phyloP scores from a whole-genome alignment of 148 eudicot species.

The Heliosperma pusillum region DNA sequence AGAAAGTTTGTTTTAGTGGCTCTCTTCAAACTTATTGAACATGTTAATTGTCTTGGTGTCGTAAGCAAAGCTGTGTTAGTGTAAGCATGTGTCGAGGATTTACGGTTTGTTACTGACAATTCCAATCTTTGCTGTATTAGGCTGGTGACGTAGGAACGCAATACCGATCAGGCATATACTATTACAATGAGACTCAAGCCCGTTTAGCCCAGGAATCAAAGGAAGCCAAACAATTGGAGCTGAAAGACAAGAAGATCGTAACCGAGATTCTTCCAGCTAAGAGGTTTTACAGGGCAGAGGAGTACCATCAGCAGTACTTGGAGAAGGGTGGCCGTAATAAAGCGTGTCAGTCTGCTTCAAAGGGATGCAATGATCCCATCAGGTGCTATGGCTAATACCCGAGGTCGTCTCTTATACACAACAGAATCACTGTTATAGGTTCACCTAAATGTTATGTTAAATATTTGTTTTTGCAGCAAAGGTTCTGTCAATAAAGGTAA shows the following conservation, averaged over 20 bases:
- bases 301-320: constrained; percentile 88
- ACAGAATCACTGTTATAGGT: background rate
- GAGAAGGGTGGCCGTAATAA: constrained; percentile 87
- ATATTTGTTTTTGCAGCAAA: background rate
- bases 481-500: background rate
- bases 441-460: too few relatives aligned
- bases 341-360: constrained; percentile 61
- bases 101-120: constrained; percentile 10
- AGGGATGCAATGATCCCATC: constrained; percentile 89
- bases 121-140: constrained; percentile 34
- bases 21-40: too few relatives aligned
- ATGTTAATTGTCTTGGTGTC: too few relatives aligned
- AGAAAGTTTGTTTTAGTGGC: too few relatives aligned
- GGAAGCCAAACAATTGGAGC: constrained; percentile 66
- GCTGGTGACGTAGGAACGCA: constrained; percentile 85
- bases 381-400: constrained; percentile 69
- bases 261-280: constrained; percentile 90
- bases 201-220: constrained; percentile 62
- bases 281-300: constrained; percentile 87
- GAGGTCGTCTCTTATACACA: background rate
- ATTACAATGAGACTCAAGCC: constrained; percentile 71
- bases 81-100: background rate
- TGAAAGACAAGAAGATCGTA: constrained; percentile 49
- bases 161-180: constrained; percentile 91
- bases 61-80: too few relatives aligned